Conservation (phyloP, 495 filamentous ascomycete genomes). For the Astrothelium macrocarpum region DNA sequence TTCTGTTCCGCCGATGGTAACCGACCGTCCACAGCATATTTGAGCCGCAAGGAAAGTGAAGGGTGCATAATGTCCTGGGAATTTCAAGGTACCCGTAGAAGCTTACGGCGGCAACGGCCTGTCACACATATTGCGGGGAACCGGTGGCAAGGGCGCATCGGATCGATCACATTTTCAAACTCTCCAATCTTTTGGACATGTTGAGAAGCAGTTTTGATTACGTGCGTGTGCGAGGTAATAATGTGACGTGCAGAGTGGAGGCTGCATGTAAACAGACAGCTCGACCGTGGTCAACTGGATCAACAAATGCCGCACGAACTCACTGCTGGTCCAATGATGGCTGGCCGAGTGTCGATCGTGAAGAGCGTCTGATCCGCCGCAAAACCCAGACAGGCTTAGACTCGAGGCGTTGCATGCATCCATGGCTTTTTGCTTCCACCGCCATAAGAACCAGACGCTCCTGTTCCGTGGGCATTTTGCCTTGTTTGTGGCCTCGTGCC, state of each 20-base stretch:
- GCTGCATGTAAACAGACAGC: background rate
- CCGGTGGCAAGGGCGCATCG: background rate
- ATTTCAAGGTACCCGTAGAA: background rate
- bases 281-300: background rate
- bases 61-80: background rate
- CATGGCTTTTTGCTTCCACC: slow-evolving; percentile 1
- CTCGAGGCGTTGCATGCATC: background rate
- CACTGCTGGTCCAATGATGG: background rate
- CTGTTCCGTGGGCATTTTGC: background rate
- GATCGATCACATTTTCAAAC: background rate
- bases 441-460: slow-evolving; percentile 2
- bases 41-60: background rate
- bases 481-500: background rate
- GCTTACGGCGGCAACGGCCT: background rate
- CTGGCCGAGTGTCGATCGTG: background rate
- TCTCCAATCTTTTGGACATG: background rate
- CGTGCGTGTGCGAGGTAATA: background rate
- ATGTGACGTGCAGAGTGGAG: background rate
- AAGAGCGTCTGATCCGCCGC: background rate
- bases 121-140: background rate
- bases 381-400: background rate
- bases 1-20: background rate
- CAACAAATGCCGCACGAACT: slow-evolving; percentile 1
- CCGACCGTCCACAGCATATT: background rate
- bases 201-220: background rate